These are phyloP conservation scores for Fusarium transvaalense DNA, from an alignment of 2,329 filamentous ascomycete genomes.

Conservation along the genomic window DNA sequence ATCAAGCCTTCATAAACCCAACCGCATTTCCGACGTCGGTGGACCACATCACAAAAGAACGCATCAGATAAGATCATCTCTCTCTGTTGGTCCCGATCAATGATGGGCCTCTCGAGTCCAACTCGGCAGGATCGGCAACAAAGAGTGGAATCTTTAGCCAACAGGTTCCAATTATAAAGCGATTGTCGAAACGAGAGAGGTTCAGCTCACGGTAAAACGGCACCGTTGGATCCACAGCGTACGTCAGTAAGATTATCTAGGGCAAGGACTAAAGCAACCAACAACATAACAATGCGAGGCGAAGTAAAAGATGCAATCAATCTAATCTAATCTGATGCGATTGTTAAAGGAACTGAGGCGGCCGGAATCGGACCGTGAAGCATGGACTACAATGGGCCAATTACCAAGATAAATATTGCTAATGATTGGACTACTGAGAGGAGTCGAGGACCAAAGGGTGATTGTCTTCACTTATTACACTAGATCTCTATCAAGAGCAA, in stretches of 20 bases:
- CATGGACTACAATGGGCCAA: too few relatives aligned
- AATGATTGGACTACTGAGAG: too few relatives aligned
- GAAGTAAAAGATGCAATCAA: conserved; percentile 2
- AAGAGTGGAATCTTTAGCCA: conserved; percentile 17
- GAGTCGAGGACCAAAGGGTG: too few relatives aligned
- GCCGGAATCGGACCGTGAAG: neutral
- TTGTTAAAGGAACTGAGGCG: neutral
- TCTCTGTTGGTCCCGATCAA: conserved; percentile 19
- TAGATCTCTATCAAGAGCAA: too few relatives aligned
- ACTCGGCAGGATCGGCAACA: conserved; percentile 36
- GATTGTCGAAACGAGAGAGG: conserved; percentile 1
- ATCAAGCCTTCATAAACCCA: neutral
- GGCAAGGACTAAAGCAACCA: neutral
- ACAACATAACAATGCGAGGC: too few relatives aligned
- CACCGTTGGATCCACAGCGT: conserved; percentile 20
- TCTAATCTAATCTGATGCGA: conserved; percentile 44
- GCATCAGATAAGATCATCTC: conserved; percentile 45
- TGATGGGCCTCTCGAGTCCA: neutral
- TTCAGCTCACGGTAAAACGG: conserved; percentile 25
- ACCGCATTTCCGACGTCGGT: conserved; percentile 12
- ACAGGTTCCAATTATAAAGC: conserved; percentile 1
- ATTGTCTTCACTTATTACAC: too few relatives aligned
- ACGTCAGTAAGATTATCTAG: conserved; percentile 14
- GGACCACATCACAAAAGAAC: conserved; percentile 20
- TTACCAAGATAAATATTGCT: too few relatives aligned